A percentile compares a stretch with the other conserved stretches of the same genome.
These are phyloP conservation scores for Fraxinus velutina DNA, from an alignment of 305 asterid genomes.

Conservation along the genomic window DNA sequence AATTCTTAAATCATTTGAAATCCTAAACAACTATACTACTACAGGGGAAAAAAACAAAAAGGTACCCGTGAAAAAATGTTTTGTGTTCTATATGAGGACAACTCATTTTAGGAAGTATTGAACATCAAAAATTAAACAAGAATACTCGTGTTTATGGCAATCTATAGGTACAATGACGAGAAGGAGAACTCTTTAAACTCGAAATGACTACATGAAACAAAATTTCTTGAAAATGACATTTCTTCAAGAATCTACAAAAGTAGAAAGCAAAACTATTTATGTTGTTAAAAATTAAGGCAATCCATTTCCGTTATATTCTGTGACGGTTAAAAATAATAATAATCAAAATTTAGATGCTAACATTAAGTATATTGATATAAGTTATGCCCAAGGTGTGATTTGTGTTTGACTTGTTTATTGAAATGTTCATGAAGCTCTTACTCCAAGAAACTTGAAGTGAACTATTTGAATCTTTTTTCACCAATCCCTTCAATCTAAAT, in stretches of 20 bases:
- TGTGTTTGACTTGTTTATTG: neutral
- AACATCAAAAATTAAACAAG: neutral
- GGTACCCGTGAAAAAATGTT: neutral
- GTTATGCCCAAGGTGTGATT: neutral
- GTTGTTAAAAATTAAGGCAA: neutral
- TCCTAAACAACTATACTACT: neutral
- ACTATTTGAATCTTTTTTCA: neutral
- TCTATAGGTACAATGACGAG: neutral
- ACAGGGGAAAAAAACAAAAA: neutral
- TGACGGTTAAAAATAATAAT: neutral
- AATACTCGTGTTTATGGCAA: neutral
- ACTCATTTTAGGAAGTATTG: neutral
- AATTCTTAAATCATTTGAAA: neutral
- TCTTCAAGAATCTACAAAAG: neutral
- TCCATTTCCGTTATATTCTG: neutral
- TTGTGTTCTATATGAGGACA: neutral
- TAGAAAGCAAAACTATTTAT: neutral
- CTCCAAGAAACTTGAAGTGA: neutral
- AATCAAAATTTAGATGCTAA: neutral
- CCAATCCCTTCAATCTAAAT: neutral
- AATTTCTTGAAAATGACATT: no score
- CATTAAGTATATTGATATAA: neutral
- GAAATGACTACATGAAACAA: neutral
- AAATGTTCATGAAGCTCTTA: neutral
- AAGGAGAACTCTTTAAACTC: neutral